These are phyloP conservation scores for Nakazawaea wyomingensis DNA, from an alignment of 805 yeast genomes.

Conservation along the genomic window DNA sequence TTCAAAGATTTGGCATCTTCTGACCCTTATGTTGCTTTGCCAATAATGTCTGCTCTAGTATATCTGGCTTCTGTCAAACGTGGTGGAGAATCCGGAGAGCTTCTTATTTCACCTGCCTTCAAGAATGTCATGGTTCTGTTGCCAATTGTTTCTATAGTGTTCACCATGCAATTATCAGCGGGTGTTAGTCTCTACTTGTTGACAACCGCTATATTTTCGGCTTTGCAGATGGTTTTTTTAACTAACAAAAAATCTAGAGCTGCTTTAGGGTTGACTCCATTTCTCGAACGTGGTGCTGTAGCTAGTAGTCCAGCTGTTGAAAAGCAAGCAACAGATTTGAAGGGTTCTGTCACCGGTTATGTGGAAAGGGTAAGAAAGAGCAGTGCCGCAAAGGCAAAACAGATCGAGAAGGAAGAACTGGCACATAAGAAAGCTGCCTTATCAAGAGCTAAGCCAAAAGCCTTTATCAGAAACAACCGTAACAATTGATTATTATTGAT, in stretches of 20 bases:
- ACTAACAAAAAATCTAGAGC: conserved; percentile 56
- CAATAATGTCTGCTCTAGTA: conserved; percentile 71
- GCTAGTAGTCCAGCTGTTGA: conserved; percentile 13
- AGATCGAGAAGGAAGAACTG: conserved; percentile 21
- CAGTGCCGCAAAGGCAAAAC: conserved; percentile 20
- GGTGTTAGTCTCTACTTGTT: conserved; percentile 85
- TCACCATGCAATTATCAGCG: conserved; percentile 81
- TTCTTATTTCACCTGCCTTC: conserved; percentile 51
- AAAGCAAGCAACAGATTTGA: conserved; percentile 25
- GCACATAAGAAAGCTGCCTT: conserved; percentile 17
- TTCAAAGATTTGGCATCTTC: conserved; percentile 73
- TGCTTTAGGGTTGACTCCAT: conserved; percentile 29
- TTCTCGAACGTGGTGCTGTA: conserved; percentile 50
- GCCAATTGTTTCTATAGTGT: conserved; percentile 81
- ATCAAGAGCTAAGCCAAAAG: conserved; percentile 2
- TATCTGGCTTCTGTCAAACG: conserved; percentile 70
- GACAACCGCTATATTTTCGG: conserved; percentile 70
- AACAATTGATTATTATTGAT: background rate
- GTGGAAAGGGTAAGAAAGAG: conserved; percentile 28
- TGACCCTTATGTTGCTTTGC: conserved; percentile 90
- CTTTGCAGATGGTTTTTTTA: conserved; percentile 64
- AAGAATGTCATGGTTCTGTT: conserved; percentile 60
- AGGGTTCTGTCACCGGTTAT: conserved; percentile 25
- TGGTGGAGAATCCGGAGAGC: conserved; percentile 92
- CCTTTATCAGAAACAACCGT: conserved; percentile 5